A percentile compares a stretch with the other conserved stretches of the same genome.
phyloP scores from a whole-genome alignment of 331 rosid species.

The Arachis monticola region DNA sequence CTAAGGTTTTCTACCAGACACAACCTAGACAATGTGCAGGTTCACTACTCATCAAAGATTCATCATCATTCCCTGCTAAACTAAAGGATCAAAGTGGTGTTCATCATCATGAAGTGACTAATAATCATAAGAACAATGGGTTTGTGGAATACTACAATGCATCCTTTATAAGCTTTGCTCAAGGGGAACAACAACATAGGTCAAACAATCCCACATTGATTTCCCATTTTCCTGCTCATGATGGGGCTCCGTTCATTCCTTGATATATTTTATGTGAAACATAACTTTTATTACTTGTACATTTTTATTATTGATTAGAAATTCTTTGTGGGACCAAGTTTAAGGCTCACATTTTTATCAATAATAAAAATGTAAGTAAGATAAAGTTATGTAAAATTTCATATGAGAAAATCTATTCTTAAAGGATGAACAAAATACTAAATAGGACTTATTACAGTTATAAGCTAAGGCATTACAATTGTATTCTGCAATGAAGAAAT shows the following conservation, averaged over 20 bases:
- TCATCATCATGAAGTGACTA: slow-evolving; percentile 34
- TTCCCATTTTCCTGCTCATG: slow-evolving; percentile 60
- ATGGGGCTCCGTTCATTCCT: slow-evolving; percentile 64
- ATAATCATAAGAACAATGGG: slow-evolving; percentile 38
- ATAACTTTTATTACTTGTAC: too few species aligned
- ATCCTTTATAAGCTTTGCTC: slow-evolving; percentile 62
- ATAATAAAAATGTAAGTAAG: too few species aligned
- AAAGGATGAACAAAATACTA: not conserved
- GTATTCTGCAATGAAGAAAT: slow-evolving; percentile 39
- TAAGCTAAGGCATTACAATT: slow-evolving; percentile 13
- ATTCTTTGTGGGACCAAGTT: too few species aligned
- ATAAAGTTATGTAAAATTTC: too few species aligned
- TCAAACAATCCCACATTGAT: slow-evolving; percentile 50
- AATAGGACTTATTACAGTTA: not conserved
- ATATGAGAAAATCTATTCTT: too few species aligned
- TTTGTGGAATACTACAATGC: slow-evolving; percentile 56
- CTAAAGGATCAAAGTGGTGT: slow-evolving; percentile 39
- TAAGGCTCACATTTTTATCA: too few species aligned
- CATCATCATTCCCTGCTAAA: slow-evolving; percentile 46
- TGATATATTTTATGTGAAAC: slow-evolving; percentile 1
- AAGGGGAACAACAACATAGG: slow-evolving; percentile 52
- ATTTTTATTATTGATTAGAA: too few species aligned
- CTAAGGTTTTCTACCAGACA: slow-evolving; percentile 84
- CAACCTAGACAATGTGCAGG: slow-evolving; percentile 78
- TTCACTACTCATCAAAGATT: slow-evolving; percentile 54